Percentiles rank a stretch among this genome's conserved stretches.
These are phyloP conservation scores for Heliocybe sulcata DNA, from an alignment of 1,284 basidiomycete genomes.

Conservation along the genomic window DNA sequence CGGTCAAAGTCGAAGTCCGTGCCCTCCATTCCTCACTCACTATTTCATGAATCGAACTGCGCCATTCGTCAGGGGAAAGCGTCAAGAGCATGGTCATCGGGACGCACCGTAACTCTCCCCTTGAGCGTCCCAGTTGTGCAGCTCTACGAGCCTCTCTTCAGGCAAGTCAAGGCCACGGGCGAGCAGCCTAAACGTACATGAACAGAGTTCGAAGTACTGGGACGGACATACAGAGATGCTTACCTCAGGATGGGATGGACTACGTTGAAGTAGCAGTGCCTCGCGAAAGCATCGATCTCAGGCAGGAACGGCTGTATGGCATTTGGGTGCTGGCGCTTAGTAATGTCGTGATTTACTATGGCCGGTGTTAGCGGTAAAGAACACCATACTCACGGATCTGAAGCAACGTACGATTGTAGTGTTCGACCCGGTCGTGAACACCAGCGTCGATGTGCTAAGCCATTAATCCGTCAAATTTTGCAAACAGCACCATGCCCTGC, in stretches of 20 bases:
- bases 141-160: constrained; percentile 25
- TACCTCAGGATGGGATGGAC: constrained; percentile 43
- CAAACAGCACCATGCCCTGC: not conserved
- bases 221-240: not conserved
- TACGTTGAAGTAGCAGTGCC: constrained; percentile 43
- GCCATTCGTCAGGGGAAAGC: constrained; percentile 8
- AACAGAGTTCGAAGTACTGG: not conserved
- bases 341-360: constrained; percentile 41
- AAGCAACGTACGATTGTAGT: constrained; percentile 11
- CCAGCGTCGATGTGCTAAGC: constrained; percentile 44
- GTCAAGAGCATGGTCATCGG: not conserved
- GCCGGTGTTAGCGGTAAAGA: not conserved
- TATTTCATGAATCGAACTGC: constrained; percentile 51
- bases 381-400: not conserved
- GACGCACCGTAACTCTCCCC: constrained; percentile 23
- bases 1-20: not conserved
- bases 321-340: constrained; percentile 38
- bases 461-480: not conserved
- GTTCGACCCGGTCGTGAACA: constrained; percentile 48
- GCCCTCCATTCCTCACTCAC: constrained; percentile 16
- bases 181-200: constrained; percentile 31
- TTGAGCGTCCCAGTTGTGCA: constrained; percentile 19
- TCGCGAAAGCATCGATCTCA: constrained; percentile 48
- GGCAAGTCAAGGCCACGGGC: constrained; percentile 26
- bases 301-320: constrained; percentile 45